Evolutionary conservation across 129 eudicot species (phyloP).

Genomic region (Flaveria ramosissima): DNA sequence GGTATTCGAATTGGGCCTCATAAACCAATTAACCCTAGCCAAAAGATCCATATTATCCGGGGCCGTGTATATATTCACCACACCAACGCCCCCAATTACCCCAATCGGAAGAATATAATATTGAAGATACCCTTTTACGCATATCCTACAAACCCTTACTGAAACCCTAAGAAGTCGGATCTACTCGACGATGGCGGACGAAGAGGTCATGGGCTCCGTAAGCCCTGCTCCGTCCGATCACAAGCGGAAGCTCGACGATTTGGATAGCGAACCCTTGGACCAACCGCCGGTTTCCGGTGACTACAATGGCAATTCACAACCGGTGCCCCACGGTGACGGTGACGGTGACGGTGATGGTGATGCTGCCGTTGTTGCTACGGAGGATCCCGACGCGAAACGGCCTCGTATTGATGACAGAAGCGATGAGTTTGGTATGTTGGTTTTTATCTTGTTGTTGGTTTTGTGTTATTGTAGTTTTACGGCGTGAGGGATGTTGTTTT

Average conservation of each 20-base stretch:
- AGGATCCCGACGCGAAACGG: constrained; percentile 65
- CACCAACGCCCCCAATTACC: neutral
- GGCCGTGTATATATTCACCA: constrained; percentile 1
- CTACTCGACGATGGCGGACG: constrained; percentile 51
- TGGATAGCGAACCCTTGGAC: constrained; percentile 58
- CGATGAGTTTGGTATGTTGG: constrained; percentile 53
- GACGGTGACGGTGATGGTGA: constrained; percentile 29
- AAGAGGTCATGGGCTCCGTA: constrained; percentile 44
- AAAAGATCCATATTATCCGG: constrained; percentile 11
- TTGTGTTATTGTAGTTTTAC: constrained; percentile 3
- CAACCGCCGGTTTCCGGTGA: constrained; percentile 40
- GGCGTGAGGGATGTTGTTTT: neutral
- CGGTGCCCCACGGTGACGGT: constrained; percentile 23
- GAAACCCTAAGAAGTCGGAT: constrained; percentile 41
- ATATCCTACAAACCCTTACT: constrained; percentile 26
- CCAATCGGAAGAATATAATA: constrained; percentile 10
- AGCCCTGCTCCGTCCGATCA: constrained; percentile 55
- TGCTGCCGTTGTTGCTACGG: constrained; percentile 30
- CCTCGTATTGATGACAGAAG: constrained; percentile 59
- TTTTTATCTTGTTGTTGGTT: neutral
- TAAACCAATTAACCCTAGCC: constrained; percentile 11
- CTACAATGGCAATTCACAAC: constrained; percentile 32
- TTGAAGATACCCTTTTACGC: neutral
- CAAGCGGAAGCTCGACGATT: constrained; percentile 75
- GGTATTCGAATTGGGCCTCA: constrained; percentile 17